phyloP scores from a whole-genome alignment of 495 filamentous ascomycete genomes.

The Aspergillus nidulans region DNA sequence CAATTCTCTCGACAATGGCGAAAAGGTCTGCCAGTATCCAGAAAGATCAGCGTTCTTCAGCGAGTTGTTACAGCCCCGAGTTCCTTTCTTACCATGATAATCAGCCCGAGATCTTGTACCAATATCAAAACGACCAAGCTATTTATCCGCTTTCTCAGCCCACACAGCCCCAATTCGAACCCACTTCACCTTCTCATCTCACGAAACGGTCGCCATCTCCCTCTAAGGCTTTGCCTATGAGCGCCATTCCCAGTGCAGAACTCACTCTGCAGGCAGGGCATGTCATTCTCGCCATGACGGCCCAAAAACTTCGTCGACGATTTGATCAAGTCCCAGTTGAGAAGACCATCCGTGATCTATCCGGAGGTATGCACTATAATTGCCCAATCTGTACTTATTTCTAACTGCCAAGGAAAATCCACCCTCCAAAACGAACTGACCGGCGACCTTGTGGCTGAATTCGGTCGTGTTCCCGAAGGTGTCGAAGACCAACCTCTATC shows the following conservation, averaged over 20 bases:
- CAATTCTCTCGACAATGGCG: conserved; percentile 95
- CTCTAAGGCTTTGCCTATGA: neutral
- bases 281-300: conserved; percentile 17
- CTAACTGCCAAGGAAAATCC: conserved; percentile 67
- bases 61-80: conserved; percentile 3
- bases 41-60: conserved; percentile 74
- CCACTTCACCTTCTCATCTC: neutral
- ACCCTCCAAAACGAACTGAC: conserved; percentile 94
- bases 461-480: conserved; percentile 95
- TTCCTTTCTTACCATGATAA: conserved; percentile 19
- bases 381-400: neutral
- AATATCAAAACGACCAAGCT: neutral
- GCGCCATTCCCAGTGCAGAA: conserved; percentile 6
- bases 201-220: neutral
- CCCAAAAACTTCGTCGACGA: conserved; percentile 21
- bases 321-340: conserved; percentile 19
- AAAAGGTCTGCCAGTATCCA: conserved; percentile 89
- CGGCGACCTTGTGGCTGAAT: conserved; percentile 93
- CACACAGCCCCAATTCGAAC: neutral
- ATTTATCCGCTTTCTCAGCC: neutral
- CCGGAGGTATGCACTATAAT: conserved; percentile 13
- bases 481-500: conserved; percentile 94
- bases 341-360: conserved; percentile 22
- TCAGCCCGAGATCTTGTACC: conserved; percentile 10
- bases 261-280: conserved; percentile 15